Percentiles rank a stretch among this genome's conserved stretches.
These are phyloP conservation scores for Salix dunnii DNA, from an alignment of 345 rosid species.

Conservation along the genomic window DNA sequence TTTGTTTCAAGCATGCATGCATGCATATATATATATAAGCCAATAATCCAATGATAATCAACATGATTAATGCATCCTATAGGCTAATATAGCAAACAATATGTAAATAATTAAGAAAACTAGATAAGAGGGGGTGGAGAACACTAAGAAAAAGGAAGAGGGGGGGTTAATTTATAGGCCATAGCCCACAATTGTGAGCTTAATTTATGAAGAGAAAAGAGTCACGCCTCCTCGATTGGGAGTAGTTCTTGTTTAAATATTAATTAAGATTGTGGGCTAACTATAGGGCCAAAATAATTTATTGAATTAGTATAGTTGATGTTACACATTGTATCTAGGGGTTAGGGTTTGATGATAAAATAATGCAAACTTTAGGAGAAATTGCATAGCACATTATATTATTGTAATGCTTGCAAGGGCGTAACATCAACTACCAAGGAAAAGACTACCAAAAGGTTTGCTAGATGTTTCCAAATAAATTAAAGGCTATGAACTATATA, in stretches of 20 bases:
- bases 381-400: background rate
- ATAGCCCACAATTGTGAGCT: background rate
- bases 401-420: too few relatives aligned
- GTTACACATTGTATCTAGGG: background rate
- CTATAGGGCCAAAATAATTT: background rate
- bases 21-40: too few relatives aligned
- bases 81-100: too few relatives aligned
- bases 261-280: slow-evolving; percentile 1
- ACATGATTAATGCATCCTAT: too few relatives aligned
- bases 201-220: background rate
- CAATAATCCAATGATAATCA: too few relatives aligned
- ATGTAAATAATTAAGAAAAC: background rate
- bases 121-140: background rate
- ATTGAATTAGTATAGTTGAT: background rate
- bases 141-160: background rate
- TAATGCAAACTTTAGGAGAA: background rate
- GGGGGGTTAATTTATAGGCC: background rate
- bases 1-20: too few relatives aligned
- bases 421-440: too few relatives aligned
- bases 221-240: background rate
- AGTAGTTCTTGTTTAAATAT: background rate
- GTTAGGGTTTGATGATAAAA: background rate
- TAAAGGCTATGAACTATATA: too few relatives aligned
- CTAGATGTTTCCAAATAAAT: too few relatives aligned
- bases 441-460: too few relatives aligned